Base-by-base conservation (phyloP, 2,329 filamentous ascomycete genomes). In the Fusarium albosuccineum region DNA sequence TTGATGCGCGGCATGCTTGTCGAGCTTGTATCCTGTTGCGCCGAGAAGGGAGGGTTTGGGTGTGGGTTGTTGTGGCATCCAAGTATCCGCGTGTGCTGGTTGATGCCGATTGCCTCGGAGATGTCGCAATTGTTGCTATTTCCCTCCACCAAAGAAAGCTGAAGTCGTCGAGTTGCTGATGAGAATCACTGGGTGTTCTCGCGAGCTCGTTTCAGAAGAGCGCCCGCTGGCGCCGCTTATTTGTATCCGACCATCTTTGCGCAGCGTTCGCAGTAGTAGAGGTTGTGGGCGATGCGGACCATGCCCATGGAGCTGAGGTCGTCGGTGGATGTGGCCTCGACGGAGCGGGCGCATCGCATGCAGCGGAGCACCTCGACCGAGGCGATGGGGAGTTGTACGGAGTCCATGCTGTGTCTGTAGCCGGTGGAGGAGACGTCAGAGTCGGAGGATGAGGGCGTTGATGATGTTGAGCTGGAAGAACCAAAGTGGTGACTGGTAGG, bases 261-360 rank as follows among this genome's bases (percentile, higher is more conserved):
- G 74, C 88, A 91, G 36, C 86, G 83, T 61, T 85, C 82, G 78
- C 88, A 90, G 78, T 91, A 90, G 80, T 90, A 90, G 63, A 90
- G 84, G 76, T 89, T 89, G 76, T 87, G 85, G 2, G 87, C 87
- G 64, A 90, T 87, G 72, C 85, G 83, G 13, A 91, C 84, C 88
- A 91, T 91, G 64, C 87, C 88, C 60, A 81, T 85, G 42, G 85
- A 80, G 67, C 79, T 81, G 50, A 84, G 80, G 76, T 89, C 86
- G 75, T 89, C 87, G 33, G 86, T 88, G 9, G 85, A 84, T 8
- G 87, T 88, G 29, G 85, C 83, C 80, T 90, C 88, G 56, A 87
- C 86, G 56, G 85, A 82, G 60, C 85, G 84, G 41, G 86, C 84
- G 74, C 87, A 89, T 60, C 88, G 85, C 74, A 89, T 85, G 80